Conservation (phyloP, 768 basidiomycete genomes). For the Pulveroboletus sp. region DNA sequence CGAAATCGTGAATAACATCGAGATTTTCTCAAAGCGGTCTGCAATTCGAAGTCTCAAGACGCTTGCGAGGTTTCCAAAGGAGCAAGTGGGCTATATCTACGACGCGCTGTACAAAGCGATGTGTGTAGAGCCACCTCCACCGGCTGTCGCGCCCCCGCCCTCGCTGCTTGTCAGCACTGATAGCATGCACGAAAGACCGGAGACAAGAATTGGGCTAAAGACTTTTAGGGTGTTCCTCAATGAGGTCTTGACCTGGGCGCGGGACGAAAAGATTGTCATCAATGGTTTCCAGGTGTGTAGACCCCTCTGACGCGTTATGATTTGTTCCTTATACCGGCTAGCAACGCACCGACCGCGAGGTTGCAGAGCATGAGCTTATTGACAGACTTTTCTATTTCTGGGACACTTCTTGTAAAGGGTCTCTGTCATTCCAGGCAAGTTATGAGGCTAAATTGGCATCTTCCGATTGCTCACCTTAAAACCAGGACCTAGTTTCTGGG, state of each 20-base stretch:
- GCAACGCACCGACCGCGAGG: slow-evolving; percentile 82
- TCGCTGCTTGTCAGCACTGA: slow-evolving; percentile 55
- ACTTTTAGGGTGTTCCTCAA: slow-evolving; percentile 90
- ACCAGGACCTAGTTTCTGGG: slow-evolving; percentile 82
- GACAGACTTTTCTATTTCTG: slow-evolving; percentile 93
- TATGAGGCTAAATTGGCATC: neutral
- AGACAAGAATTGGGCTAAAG: slow-evolving; percentile 79
- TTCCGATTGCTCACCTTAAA: slow-evolving; percentile 5
- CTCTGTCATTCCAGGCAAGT: slow-evolving; percentile 82
- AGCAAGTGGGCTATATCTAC: slow-evolving; percentile 85
- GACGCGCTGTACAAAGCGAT: slow-evolving; percentile 86
- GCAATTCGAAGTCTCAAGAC: slow-evolving; percentile 83
- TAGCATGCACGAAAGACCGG: slow-evolving; percentile 66
- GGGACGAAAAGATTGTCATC: slow-evolving; percentile 86
- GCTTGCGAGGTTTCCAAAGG: slow-evolving; percentile 78
- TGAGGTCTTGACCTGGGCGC: slow-evolving; percentile 92
- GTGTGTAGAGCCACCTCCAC: slow-evolving; percentile 68
- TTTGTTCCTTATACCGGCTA: slow-evolving; percentile 26
- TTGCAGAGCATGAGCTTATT: slow-evolving; percentile 96
- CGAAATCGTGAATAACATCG: slow-evolving; percentile 89
- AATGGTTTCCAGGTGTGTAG: slow-evolving; percentile 81
- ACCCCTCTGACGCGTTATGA: neutral
- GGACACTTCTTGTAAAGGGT: slow-evolving; percentile 78
- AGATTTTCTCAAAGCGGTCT: slow-evolving; percentile 89
- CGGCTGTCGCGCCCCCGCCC: slow-evolving; percentile 43